Base-by-base conservation (phyloP, 176 grass and related monocot genomes). In the Musa acuminata region DNA sequence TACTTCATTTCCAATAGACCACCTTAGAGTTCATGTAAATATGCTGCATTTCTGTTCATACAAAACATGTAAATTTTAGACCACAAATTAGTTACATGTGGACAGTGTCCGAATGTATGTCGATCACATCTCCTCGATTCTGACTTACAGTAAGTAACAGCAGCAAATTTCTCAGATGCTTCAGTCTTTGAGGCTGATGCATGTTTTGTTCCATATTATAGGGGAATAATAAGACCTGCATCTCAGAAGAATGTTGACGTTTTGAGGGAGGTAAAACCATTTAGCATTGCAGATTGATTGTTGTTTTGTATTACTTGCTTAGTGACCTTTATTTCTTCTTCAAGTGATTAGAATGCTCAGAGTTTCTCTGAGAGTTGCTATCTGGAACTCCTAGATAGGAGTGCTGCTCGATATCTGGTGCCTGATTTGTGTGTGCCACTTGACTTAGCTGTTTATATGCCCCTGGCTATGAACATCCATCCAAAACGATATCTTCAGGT, bases 401-500 rank as follows among this genome's bases (percentile, higher is more conserved):
- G 78, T 72, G 81, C 90, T 11, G 87, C 81, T 21, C 82, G 85
- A 27, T 13, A 11, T 73, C 85, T 93, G 0, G 48, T 97, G 75
- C 90, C 94, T 85, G 90, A 84, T 68, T 75, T 97, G 65, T 11
- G 52, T 80, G 78, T 86, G 80, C 94, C 90, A 3, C 76, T 93
- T 67, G 83, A 91, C 75, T 81, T 88, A 50, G 94, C 90, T 19
- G 79, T 98, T 55, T 87, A 93, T 80, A 93, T 93, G 94, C 94
- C 94, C 62, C 55, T 82, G 20, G 94, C 84, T 59, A 63, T 93
- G 65, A 98, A 86, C 57, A 72, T 98, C 52, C 85, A 98, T 59
- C 87, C 94, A 19, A 98, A 78, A 75, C 91, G 87, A 80, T 93
- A 98, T 80, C 77, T 98, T 9, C 84, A 98, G 94, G 94, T 98